Evolutionary conservation across 2,329 filamentous ascomycete species (phyloP).

Genomic region (Phaeosphaeriaceae sp.): DNA sequence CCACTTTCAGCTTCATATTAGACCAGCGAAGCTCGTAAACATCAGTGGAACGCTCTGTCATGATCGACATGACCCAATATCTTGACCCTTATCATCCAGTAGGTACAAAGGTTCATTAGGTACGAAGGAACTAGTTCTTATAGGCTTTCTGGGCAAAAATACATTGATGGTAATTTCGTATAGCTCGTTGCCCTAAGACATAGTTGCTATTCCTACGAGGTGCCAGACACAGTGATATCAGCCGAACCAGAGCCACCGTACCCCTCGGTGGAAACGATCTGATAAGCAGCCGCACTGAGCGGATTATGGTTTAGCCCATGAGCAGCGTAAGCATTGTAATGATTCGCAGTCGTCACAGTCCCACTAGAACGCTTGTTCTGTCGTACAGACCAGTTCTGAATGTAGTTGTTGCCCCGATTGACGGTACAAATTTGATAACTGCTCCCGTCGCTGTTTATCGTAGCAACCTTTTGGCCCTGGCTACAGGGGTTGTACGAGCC

Average conservation of each 20-base stretch:
- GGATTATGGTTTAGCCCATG: neutral
- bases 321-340: constrained; percentile 1
- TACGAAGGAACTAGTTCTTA: no score
- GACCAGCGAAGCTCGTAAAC: no score
- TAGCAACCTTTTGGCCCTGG: neutral
- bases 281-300: neutral
- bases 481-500: neutral
- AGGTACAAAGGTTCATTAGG: no score
- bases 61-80: no score
- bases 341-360: neutral
- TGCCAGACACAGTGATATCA: neutral
- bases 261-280: neutral
- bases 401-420: neutral
- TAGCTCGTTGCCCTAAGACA: no score
- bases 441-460: neutral
- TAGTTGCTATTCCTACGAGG: no score
- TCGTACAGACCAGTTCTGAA: neutral
- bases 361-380: neutral
- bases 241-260: neutral
- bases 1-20: no score
- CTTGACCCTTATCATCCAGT: no score
- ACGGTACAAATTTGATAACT: neutral
- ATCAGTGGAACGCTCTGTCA: no score
- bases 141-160: no score
- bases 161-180: no score